Percentiles rank a stretch among this genome's conserved stretches.
Conservation (phyloP, 1,139 yeast species). For the Candida buenavistaensis region DNA sequence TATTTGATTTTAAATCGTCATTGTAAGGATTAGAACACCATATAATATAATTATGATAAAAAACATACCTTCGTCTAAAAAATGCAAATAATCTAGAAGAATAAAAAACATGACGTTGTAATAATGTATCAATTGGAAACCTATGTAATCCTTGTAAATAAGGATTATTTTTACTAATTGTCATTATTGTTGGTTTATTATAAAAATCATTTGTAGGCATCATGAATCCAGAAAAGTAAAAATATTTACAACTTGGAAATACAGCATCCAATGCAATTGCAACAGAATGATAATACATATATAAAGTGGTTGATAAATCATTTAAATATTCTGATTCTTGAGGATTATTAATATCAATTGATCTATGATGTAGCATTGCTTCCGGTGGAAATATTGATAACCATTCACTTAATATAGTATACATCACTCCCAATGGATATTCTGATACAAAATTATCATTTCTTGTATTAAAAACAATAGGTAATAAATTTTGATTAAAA, state of each 20-base stretch:
- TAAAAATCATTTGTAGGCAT: slow-evolving; percentile 18
- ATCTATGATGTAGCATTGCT: slow-evolving; percentile 15
- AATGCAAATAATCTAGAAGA: slow-evolving; percentile 28
- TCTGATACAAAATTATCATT: slow-evolving; percentile 19
- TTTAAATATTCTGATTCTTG: slow-evolving; percentile 17
- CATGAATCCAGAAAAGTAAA: slow-evolving; percentile 24
- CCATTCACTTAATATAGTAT: slow-evolving; percentile 26
- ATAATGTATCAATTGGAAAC: slow-evolving; percentile 15
- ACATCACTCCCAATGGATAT: slow-evolving; percentile 21
- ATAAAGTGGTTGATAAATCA: slow-evolving; percentile 23
- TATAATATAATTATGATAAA: slow-evolving; percentile 20
- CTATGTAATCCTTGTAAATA: slow-evolving; percentile 13
- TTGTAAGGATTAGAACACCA: slow-evolving; percentile 22
- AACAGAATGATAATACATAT: slow-evolving; percentile 25
- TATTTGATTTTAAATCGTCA: slow-evolving; percentile 10
- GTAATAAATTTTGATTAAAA: slow-evolving; percentile 14
- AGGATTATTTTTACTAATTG: slow-evolving; percentile 15
- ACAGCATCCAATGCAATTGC: slow-evolving; percentile 27
- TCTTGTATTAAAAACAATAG: slow-evolving; percentile 15
- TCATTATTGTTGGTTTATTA: slow-evolving; percentile 16
- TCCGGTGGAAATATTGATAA: slow-evolving; percentile 22
- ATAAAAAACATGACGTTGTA: slow-evolving; percentile 29
- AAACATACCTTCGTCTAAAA: slow-evolving; percentile 22
- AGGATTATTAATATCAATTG: slow-evolving; percentile 1
- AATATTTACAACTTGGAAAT: slow-evolving; percentile 25